Base-by-base conservation (phyloP, 139 green algal genomes). In the Desmodesmus armatus region DNA sequence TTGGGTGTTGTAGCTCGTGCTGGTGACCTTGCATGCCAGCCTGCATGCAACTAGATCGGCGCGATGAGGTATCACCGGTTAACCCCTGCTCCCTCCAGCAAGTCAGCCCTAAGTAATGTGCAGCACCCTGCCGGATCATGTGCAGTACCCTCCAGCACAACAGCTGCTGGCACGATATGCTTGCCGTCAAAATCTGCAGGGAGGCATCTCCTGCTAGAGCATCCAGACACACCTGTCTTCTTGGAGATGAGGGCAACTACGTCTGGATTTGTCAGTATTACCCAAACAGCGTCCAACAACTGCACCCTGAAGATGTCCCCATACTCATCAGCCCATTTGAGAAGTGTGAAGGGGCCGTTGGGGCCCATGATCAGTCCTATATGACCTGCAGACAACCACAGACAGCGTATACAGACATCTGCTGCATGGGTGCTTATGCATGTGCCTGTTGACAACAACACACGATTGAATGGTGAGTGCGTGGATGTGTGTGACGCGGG, bases 251-350 rank as follows among this genome's bases (percentile, higher is more conserved):
- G 35, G 55, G 37, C 63, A 47, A 82, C 72, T 23, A 39, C 55
- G 3, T 53, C 27, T 3, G 76, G 76, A 39, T 82, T 55, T 71
- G 51, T 73, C 17, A 82, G 76, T 37, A 82, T 37, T n/a, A 72
- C 17, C 21, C 7, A 9, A 25, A 58, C 21, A 0, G 9, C 25
- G 51, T 51, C 55, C 55, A 82, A 19, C 41, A 82, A n/a, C 35
- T 82, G 76, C 25, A 82, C 5, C 55, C 72, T 82, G 55, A 49
- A 82, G 37, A 40, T 21, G 23, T 37, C 55, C 3, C 55, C 55
- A 23, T 66, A 43, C 23, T n/a, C n/a, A n/a, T n/a, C n/a, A n/a
- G n/a, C n/a, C n/a, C n/a, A n/a, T n/a, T n/a, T n/a, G n/a, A n/a
- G n/a, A n/a, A n/a, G n/a, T n/a, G n/a, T n/a, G n/a, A n/a, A n/a